These are phyloP conservation scores for Osmanthus fragrans DNA, from an alignment of 257 asterid species.

Conservation along the genomic window DNA sequence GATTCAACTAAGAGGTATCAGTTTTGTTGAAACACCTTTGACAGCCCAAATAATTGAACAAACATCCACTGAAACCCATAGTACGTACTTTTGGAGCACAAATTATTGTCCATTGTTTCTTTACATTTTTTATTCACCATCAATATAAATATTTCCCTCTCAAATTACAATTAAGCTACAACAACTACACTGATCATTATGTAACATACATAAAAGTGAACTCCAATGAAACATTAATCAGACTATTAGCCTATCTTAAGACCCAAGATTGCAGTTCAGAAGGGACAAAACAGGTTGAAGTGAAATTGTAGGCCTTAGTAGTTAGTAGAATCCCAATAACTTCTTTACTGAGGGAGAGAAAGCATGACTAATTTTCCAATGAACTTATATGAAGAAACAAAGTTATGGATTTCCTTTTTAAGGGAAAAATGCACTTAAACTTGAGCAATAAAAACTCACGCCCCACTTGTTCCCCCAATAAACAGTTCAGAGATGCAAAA, in stretches of 20 bases:
- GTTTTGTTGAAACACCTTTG: background rate
- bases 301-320: background rate
- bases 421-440: background rate
- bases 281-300: background rate
- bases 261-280: background rate
- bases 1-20: background rate
- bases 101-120: too few species aligned
- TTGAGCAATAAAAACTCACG: background rate
- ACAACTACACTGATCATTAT: too few species aligned
- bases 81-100: too few species aligned
- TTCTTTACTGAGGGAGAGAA: background rate
- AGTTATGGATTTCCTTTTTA: background rate
- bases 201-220: too few species aligned
- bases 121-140: too few species aligned
- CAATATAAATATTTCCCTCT: too few species aligned
- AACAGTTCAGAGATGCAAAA: too few species aligned
- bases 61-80: background rate
- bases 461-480: background rate
- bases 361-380: background rate
- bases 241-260: background rate
- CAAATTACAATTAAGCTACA: too few species aligned
- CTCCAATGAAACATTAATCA: too few species aligned
- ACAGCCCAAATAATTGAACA: slow-evolving; percentile 3
- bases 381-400: background rate
- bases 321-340: background rate